Evolutionary conservation across 805 yeast species (phyloP), one percentile per base, ranked within the genome.

Genomic region (Scheffersomyces stipitis): DNA sequence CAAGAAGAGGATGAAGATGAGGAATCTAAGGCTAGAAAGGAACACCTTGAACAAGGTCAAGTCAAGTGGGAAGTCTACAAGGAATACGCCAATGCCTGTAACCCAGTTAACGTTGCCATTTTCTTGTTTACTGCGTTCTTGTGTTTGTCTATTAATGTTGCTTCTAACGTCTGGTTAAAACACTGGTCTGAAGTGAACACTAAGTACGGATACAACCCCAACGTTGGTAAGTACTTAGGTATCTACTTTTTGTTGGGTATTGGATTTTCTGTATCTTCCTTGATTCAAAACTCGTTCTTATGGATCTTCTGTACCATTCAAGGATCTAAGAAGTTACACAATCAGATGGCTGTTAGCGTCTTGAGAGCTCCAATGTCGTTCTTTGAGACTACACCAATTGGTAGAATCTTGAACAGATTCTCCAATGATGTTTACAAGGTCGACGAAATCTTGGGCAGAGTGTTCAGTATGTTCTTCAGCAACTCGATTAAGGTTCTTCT

Each of bases 131-230:
- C 79, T 45, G 71, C 85, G 43, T 53, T 83, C n/a, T 31, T 74
- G 4, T 73, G 86, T 0, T 83, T 78, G 75, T 56, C 73, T 8
- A 53, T 81, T 33, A 74, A 81, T 39, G 91, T 87, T 34, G 65
- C 66, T 30, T 81, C 89, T 26, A 89, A 83, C 56, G 77, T 91
- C 36, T 93, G 99, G 99, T 76, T 93, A 52, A 93, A 93, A 60
- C 87, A 87, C 60, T 93, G 99, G 99, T 86, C 98, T 9, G 99
- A 93, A 58, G 78, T 84, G 15, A 93, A 91, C 56, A 74, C 90
- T 3, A 64, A 60, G 30, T 56, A 64, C 26, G 91, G 89, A 17
- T 64, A 64, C 38, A 91, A 91, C 57, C 95, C 96, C 2, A 58
- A 80, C 41, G 78, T 85, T n/a, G 66, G 66, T 36, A 77, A 63